Base-by-base conservation (phyloP, 2,329 filamentous ascomycete species). In the Dactylellina haptotyla region DNA sequence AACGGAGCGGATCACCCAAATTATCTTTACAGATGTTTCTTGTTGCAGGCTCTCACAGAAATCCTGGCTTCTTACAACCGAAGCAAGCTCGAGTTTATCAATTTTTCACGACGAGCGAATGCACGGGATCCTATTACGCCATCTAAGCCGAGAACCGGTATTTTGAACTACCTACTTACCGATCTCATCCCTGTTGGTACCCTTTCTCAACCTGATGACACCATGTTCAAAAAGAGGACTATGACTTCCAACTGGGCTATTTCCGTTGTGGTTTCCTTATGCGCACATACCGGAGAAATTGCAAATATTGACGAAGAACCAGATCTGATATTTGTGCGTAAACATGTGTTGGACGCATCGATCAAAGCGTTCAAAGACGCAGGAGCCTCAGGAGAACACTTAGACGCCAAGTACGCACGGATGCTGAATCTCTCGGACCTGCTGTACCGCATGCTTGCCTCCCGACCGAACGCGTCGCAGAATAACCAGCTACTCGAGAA, bases 41-140 rank as follows among this genome's bases (percentile, higher is more conserved):
- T 99, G 57, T 86, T 99, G 30, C 93, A 95, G 79, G 97, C 93
- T 78, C 84, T 99, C 39, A 89, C 92, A 0, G 95, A 99, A 81
- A 86, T 99, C 12, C 84, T 99, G 12, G 89, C 91, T 66, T 96
- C 90, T 78, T 99, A 98, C 82, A 97, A 93, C 77, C 89, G 93
- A 61, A 92, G 93, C 6, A 99, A 99, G 84, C 88, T 99, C 45
- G 96, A 99, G 80, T 98, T 99, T 80, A 97, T 99, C 83, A 98
- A 97, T 81, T 99, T 97, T 83, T 98, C 96, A 76, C 89, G 94
- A 73, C 97, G 93, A 79, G 90, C 92, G 4, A 92, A 94, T 50
- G 86, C 92, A 46, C 89, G 92, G 77, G 89, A 89, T 9, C 79
- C 81, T 75, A 89, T 88, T 61, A 98, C 95, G 1, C 95, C 95